Evolutionary conservation across 2,329 filamentous ascomycete genomes (phyloP), one percentile per base, ranked within the genome.

Genomic region (Trematosphaeria pertusa): DNA sequence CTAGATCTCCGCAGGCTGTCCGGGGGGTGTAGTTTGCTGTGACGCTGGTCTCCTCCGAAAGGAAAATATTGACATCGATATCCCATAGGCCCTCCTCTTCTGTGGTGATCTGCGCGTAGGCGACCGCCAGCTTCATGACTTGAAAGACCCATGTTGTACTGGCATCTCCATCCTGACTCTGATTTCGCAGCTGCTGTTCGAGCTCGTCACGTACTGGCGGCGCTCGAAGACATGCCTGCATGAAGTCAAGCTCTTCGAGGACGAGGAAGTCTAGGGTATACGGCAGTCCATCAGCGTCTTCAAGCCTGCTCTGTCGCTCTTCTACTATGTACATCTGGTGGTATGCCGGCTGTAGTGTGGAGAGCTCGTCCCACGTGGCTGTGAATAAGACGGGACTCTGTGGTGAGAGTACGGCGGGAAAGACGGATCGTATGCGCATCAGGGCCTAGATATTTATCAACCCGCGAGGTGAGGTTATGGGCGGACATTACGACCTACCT

Each of bases 11-110:
- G 54, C 91, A 94, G 31, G 93, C 94, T 14, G 91, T 96, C 58
- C 94, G 86, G 11, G 94, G 89, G 0, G 94, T 97, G 74, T 97
- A 99, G 71, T 97, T 97, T 22, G 92, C 89, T 10, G 91, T 96
- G 14, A 97, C 88, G 2, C 91, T 93, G 2, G 91, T 93, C 74
- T 97, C 93, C 72, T 99, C 94, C 1, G 91, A 93, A 36, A 99
- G 80, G 73, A 95, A 99, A 2, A 99, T 82, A 48, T 96, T 97
- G 58, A 95, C 88, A 71, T 99, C 94, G 53, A 97, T 91, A 60
- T 97, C 91, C 94, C 94, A 99, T 8, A 99, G 75, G 6, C 89
- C 91, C 73, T 97, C 91, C 66, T 97, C 94, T 70, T 99, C 94
- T 20, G 85, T 86, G 2, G 89, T 92, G 60, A 99, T 95, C 56